Evolutionary conservation across 371 early-diverging fungal species (phyloP).

Genomic region (Lichtheimia corymbifera): DNA sequence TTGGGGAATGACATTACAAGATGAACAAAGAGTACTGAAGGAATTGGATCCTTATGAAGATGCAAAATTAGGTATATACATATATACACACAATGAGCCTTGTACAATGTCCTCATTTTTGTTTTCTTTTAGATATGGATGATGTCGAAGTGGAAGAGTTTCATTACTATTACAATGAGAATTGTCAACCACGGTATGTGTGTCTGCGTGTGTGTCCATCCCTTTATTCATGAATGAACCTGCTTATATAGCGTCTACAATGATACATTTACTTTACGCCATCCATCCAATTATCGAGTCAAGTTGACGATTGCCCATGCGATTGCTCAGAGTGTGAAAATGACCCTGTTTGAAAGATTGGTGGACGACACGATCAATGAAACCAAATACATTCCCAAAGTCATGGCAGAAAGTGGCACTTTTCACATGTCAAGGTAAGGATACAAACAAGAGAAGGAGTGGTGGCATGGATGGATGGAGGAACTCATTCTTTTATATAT

Average conservation of each 20-base stretch:
- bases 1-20: constrained; percentile 90
- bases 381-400: constrained; percentile 84
- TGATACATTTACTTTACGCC: constrained; percentile 59
- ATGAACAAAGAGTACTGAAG: constrained; percentile 77
- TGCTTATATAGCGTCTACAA: constrained; percentile 40
- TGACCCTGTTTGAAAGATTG: constrained; percentile 80
- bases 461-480: too few species aligned
- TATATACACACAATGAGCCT: neutral
- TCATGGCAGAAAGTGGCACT: constrained; percentile 80
- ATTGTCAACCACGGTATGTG: constrained; percentile 67
- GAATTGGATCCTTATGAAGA: constrained; percentile 71
- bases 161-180: constrained; percentile 82
- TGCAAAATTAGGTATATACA: constrained; percentile 64
- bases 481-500: neutral
- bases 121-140: constrained; percentile 42
- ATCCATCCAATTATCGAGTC: constrained; percentile 56
- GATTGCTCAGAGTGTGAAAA: constrained; percentile 86
- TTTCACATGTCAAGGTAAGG: constrained; percentile 70
- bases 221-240: neutral
- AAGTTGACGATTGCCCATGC: constrained; percentile 83
- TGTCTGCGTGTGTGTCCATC: neutral
- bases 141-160: constrained; percentile 92
- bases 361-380: constrained; percentile 84
- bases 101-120: constrained; percentile 1
- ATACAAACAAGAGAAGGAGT: too few species aligned